phyloP scores from a whole-genome alignment of 2,329 filamentous ascomycete genomes.

The Arthrobotrys megalospora region DNA sequence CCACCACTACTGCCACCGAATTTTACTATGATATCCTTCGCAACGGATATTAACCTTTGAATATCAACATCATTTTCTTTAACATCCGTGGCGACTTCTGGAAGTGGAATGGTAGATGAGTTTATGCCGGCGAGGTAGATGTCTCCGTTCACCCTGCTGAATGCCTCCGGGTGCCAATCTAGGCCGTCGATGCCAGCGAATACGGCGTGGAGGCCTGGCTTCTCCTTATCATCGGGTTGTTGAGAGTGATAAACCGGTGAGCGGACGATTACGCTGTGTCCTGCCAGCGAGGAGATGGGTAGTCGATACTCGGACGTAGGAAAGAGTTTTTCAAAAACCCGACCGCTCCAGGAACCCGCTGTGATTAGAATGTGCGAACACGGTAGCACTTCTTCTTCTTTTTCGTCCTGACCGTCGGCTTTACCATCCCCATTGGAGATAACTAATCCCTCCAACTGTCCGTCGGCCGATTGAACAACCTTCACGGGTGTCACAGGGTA shows the following conservation, averaged over 20 bases:
- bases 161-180: conserved; percentile 78
- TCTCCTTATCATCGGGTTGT: background rate
- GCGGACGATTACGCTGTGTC: conserved; percentile 79
- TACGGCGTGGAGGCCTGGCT: conserved; percentile 73
- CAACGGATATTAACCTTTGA: conserved; percentile 42
- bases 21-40: conserved; percentile 27
- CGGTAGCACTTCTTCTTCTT: conserved; percentile 68
- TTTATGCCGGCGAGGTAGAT: conserved; percentile 84
- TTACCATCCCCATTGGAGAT: conserved; percentile 2
- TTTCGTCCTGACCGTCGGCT: conserved; percentile 63
- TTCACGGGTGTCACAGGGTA: conserved; percentile 71
- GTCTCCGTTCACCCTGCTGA: conserved; percentile 77
- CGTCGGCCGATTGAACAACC: conserved; percentile 25
- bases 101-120: conserved; percentile 74
- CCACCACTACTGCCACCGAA: background rate
- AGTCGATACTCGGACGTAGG: conserved; percentile 72
- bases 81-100: conserved; percentile 69
- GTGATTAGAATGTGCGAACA: conserved; percentile 78
- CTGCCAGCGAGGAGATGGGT: conserved; percentile 76
- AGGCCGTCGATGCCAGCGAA: conserved; percentile 75
- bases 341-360: conserved; percentile 79
- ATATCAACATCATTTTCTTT: conserved; percentile 66
- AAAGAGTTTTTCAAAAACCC: conserved; percentile 78
- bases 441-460: conserved; percentile 33
- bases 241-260: conserved; percentile 68